Conservation (phyloP, 768 basidiomycete species). For the Boletus pseudopeckii region DNA sequence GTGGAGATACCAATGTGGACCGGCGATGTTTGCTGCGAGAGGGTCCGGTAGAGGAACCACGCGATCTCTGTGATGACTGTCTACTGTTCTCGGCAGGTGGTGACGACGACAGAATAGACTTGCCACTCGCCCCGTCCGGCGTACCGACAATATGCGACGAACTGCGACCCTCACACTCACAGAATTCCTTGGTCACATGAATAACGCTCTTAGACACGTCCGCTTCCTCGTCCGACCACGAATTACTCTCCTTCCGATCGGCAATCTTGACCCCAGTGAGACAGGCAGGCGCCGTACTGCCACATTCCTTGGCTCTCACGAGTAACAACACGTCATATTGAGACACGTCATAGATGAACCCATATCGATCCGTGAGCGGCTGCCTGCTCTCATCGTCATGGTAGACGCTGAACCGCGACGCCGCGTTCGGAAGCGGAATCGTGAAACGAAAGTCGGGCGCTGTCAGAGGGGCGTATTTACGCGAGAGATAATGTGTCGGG, state of each 20-base stretch:
- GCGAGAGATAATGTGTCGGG: conserved; percentile 79
- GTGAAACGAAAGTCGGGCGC: conserved; percentile 72
- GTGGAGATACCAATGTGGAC: conserved; percentile 37
- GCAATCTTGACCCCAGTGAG: conserved; percentile 86
- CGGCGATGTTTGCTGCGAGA: conserved; percentile 45
- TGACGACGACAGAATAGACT: conserved; percentile 11
- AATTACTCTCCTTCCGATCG: conserved; percentile 75
- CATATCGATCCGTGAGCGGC: conserved; percentile 80
- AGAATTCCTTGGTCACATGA: conserved; percentile 39
- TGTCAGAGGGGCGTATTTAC: conserved; percentile 69
- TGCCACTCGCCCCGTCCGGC: conserved; percentile 9
- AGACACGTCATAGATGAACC: conserved; percentile 86
- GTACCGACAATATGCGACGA: neutral
- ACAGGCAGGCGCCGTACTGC: conserved; percentile 77
- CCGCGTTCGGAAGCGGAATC: conserved; percentile 55
- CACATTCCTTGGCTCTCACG: conserved; percentile 66
- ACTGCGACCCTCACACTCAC: conserved; percentile 39
- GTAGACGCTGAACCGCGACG: conserved; percentile 51
- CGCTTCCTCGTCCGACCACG: conserved; percentile 68
- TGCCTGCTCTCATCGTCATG: conserved; percentile 50
- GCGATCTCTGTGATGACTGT: conserved; percentile 31
- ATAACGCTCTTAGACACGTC: conserved; percentile 32
- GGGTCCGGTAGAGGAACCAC: conserved; percentile 45
- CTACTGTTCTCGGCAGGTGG: conserved; percentile 18
- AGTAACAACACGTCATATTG: conserved; percentile 79